Base-by-base conservation (phyloP, 306 rosid species). In the Fragaria vesca region DNA sequence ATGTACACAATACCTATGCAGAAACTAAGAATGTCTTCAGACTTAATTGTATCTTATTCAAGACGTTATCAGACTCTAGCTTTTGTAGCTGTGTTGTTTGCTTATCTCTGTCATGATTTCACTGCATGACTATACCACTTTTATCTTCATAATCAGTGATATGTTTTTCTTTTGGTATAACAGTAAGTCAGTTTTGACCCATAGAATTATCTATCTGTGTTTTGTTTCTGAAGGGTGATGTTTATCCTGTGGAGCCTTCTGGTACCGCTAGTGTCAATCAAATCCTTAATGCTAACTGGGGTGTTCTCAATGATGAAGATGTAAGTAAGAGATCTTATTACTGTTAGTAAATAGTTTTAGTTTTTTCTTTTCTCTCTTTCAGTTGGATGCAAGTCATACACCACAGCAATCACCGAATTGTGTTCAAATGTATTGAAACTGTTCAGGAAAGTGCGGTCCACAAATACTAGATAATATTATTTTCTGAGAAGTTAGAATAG, bases 211-310 rank as follows among this genome's bases (percentile, higher is more conserved):
- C 15, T 54, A 9, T 60, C 17, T 32, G 1, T 55, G 13, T 78
- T 55, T 38, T 75, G 36, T 66, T 66, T 46, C 68, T 79, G 84
- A 81, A 93, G 96, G 97, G 97, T 77, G 97, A 93, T 81, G 97
- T 93, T 82, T 93, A 93, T 89, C 97, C 97, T 50, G 90, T 84
- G 86, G 97, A 93, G 84, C 80, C 91, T 12, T 85, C 83, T 43
- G 91, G 84, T 76, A 76, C 81, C 73, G 80, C 82, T 80, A n/a
- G 85, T n/a, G 52, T 86, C 87, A 87, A 81, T 52, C 96, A 89
- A 87, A 90, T 93, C 78, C 96, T 90, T 81, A 96, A 90, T 46
- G 97, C 96, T 78, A 93, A 93, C 80, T 93, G 97, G 97, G 97
- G 97, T 71, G 93, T 83, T 61, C 91, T 93, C 70, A 71, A 81